Evolutionary conservation across 2,329 filamentous ascomycete genomes (phyloP), one percentile per base, ranked within the genome.

Genomic region (Onygenales sp.): DNA sequence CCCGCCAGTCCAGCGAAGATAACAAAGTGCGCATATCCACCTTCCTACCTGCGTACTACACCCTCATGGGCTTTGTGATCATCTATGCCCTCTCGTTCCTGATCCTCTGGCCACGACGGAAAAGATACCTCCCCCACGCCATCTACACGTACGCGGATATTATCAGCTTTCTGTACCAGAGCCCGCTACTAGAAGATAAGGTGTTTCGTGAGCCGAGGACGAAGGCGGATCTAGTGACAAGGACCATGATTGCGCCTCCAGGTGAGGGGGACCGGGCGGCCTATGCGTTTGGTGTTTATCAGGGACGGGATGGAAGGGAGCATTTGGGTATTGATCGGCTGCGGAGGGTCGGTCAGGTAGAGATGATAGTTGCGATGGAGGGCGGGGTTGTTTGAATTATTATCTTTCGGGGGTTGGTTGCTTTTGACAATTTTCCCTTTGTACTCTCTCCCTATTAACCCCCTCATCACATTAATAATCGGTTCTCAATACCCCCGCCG

Each of bases 101-200:
- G 42, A 68, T 80, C 5, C 71, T 88, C 53, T 71, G 86, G 60
- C 85, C 85, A 0, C 71, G 74, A 10, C 78, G 87, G 11, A 71
- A 74, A 42, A 74, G 77, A 40, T 81, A 84, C 42, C 78, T 95
- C 1, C 88, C 89, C 0, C 89, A 94, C 65, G 77, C 78, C 4
- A 83, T 87, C 42, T 80, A 78, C 56, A 88, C 80, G 46, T 76
- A 94, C 14, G 86, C 87, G 1, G 88, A 91, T 65, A 76, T 91
- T 21, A 79, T 94, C 60, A 85, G 83, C 63, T 91, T 92, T 65
- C 75, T 92, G 42, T 83, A 87, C 55, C 84, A 85, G 59, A 84
- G 84, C 43, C 84, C 85, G 27, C 74, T 94, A 14, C 74, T 88
- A 2, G 75, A 80, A 4, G 90, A 95, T 63, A 77, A 83, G 8